phyloP scores from a whole-genome alignment of 352 stramenopile species.

The Globisporangium cystogenes region DNA sequence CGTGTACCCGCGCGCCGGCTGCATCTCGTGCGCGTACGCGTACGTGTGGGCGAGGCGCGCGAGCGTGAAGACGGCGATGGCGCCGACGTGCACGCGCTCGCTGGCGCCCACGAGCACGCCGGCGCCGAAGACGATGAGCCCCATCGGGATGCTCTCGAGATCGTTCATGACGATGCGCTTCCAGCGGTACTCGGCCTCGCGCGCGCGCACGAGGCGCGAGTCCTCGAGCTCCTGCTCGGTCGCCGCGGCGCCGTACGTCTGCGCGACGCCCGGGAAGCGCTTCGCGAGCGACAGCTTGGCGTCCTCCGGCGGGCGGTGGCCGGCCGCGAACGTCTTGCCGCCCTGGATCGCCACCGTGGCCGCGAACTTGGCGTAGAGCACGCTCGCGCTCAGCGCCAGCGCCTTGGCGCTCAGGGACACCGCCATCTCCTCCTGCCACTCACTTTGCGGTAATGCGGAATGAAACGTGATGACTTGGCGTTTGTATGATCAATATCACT shows the following conservation, averaged over 20 bases:
- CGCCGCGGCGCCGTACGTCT: conserved; percentile 18
- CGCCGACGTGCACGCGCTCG: conserved; percentile 13
- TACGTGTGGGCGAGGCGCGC: conserved; percentile 29
- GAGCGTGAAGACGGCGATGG: conserved; percentile 28
- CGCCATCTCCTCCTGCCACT: conserved; percentile 12
- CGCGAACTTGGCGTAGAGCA: conserved; percentile 32
- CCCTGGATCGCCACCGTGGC: conserved; percentile 25
- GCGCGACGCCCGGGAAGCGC: conserved; percentile 13
- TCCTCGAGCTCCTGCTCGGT: conserved; percentile 4
- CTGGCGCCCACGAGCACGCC: conserved; percentile 22
- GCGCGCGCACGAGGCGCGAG: conserved; percentile 12
- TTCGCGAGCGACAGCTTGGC: conserved; percentile 12
- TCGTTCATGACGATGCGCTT: conserved; percentile 46
- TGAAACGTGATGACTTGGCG: too few species aligned
- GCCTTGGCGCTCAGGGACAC: conserved; percentile 24
- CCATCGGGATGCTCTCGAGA: conserved; percentile 43
- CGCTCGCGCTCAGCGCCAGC: conserved; percentile 22
- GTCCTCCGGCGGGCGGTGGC: conserved; percentile 27
- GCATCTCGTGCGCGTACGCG: conserved; percentile 33
- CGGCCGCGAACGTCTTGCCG: conserved; percentile 25
- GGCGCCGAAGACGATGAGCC: conserved; percentile 27
- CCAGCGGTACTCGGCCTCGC: conserved; percentile 32
- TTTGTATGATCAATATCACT: too few species aligned
- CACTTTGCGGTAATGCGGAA: too few species aligned
- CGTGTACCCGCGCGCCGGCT: conserved; percentile 27